Percentiles rank a stretch among this genome's conserved stretches.
These are phyloP conservation scores for Cymbomonas tetramitiformis DNA, from an alignment of 139 green algal genomes.

Conservation along the genomic window DNA sequence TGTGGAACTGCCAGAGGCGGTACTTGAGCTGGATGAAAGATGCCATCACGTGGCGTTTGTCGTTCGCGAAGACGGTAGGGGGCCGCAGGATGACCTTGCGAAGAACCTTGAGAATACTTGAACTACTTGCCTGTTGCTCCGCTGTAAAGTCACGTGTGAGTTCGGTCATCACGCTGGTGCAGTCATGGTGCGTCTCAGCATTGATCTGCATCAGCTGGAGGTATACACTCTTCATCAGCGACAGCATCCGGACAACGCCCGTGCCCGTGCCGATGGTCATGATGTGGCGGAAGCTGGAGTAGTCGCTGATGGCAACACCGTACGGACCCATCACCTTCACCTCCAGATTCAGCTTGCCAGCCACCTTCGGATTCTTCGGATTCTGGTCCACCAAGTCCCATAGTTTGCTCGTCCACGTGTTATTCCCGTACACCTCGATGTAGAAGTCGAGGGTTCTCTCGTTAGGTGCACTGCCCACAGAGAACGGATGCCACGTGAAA, in stretches of 20 bases:
- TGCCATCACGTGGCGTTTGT: too few relatives aligned
- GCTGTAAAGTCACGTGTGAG: not conserved
- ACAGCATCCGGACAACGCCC: constrained; percentile 10
- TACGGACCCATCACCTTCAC: not conserved
- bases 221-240: not conserved
- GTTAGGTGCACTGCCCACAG: not conserved
- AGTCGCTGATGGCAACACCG: not conserved
- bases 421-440: not conserved
- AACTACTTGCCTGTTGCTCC: not conserved
- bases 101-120: not conserved
- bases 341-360: too few relatives aligned
- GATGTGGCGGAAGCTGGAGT: not conserved
- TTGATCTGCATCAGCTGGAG: not conserved
- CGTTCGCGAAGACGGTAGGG: not conserved
- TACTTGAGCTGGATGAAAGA: too few relatives aligned
- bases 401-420: not conserved
- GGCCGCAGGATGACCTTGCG: not conserved
- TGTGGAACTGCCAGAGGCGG: too few relatives aligned
- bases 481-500: constrained; percentile 6
- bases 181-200: not conserved
- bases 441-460: constrained; percentile 5
- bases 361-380: too few relatives aligned
- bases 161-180: not conserved
- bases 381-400: not conserved
- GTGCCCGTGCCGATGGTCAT: not conserved